These are phyloP conservation scores for Penicillium bovifimosum DNA, from an alignment of 495 filamentous ascomycete genomes.

Conservation along the genomic window DNA sequence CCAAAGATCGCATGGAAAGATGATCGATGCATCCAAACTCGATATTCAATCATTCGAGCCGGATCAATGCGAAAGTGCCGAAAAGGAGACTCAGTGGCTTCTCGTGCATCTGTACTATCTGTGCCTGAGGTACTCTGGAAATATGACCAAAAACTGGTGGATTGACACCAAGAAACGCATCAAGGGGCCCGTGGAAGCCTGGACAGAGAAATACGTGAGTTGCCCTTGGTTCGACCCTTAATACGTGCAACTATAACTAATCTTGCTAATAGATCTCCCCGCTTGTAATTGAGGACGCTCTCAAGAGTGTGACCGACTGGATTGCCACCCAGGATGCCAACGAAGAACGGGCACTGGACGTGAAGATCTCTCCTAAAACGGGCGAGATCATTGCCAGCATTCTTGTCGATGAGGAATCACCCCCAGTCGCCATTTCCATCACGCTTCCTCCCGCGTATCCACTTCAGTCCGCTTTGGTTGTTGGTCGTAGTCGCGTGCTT, in stretches of 20 bases:
- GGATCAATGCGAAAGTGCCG: conserved; percentile 50
- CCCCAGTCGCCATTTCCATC: conserved; percentile 72
- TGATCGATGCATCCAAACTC: conserved; percentile 61
- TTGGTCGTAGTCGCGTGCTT: conserved; percentile 72
- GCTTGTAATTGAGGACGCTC: conserved; percentile 62
- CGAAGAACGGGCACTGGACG: conserved; percentile 62
- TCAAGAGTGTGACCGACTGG: conserved; percentile 72
- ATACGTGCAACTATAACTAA: conserved; percentile 2
- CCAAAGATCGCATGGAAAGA: conserved; percentile 60
- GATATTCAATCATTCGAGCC: conserved; percentile 65
- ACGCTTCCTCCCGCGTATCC: conserved; percentile 76
- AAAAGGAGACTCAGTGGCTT: conserved; percentile 73
- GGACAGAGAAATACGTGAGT: conserved; percentile 70
- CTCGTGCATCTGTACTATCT: conserved; percentile 83
- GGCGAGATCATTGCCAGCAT: conserved; percentile 77
- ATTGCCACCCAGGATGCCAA: conserved; percentile 45
- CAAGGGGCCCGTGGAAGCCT: conserved; percentile 65
- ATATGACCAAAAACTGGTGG: conserved; percentile 83
- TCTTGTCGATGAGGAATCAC: conserved; percentile 78
- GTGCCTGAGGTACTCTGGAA: conserved; percentile 65
- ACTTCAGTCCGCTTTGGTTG: conserved; percentile 68
- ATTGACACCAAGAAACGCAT: conserved; percentile 70
- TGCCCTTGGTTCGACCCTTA: too few species aligned
- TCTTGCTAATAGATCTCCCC: conserved; percentile 59
- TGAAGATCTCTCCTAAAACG: conserved; percentile 64